A percentile compares a stretch with the other conserved stretches of the same genome.
phyloP scores from a whole-genome alignment of 805 yeast genomes.

The Candida ponderosae region DNA sequence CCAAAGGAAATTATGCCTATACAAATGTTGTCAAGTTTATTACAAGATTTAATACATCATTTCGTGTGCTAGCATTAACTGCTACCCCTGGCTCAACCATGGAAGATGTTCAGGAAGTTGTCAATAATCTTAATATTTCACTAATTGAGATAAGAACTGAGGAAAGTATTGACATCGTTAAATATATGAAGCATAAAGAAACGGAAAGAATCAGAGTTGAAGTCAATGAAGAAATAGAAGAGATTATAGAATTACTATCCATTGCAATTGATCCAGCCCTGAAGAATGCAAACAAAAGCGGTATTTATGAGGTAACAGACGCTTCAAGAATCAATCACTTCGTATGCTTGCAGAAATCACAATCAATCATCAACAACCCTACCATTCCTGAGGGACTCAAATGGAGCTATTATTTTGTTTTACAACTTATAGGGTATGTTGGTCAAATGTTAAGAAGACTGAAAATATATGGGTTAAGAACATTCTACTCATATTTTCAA shows the following conservation, averaged over 20 bases:
- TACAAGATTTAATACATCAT: conserved; percentile 53
- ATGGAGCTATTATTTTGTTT: conserved; percentile 59
- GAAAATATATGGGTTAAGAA: conserved; percentile 72
- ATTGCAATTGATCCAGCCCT: conserved; percentile 62
- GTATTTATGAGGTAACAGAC: conserved; percentile 56
- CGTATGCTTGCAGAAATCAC: conserved; percentile 61
- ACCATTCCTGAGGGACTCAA: conserved; percentile 58
- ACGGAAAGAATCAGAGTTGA: conserved; percentile 53
- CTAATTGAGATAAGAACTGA: conserved; percentile 83
- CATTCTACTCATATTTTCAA: conserved; percentile 62
- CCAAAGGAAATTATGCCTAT: conserved; percentile 86
- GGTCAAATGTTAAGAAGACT: conserved; percentile 67
- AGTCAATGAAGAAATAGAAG: conserved; percentile 44
- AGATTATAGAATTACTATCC: conserved; percentile 46
- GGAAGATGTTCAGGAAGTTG: conserved; percentile 82
- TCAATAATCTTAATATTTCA: conserved; percentile 66
- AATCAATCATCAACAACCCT: conserved; percentile 45
- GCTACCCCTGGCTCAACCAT: conserved; percentile 93
- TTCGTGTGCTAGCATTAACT: conserved; percentile 77
- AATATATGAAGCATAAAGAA: conserved; percentile 64
- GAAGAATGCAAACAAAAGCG: conserved; percentile 52
- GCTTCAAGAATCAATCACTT: conserved; percentile 66
- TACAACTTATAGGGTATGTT: conserved; percentile 57
- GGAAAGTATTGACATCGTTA: conserved; percentile 67
- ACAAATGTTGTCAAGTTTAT: conserved; percentile 70